phyloP scores from a whole-genome alignment of 2,329 filamentous ascomycete species.

The Trichophyton schoenleinii region DNA sequence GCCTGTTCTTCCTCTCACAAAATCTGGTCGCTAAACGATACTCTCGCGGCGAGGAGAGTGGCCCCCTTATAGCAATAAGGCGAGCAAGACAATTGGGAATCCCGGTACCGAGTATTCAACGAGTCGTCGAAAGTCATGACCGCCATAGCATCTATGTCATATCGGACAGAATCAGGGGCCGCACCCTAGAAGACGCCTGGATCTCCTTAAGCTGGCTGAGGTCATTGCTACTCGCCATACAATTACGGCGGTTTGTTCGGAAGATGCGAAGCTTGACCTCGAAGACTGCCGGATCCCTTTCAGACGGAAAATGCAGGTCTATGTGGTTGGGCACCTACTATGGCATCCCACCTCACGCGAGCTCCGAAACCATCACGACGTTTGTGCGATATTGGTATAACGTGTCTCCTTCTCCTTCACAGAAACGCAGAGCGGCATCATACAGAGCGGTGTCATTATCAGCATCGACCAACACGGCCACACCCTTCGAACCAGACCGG shows the following conservation, averaged over 20 bases:
- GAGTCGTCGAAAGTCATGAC: conserved; percentile 10
- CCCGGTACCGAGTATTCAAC: conserved; percentile 11
- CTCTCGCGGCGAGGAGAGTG: conserved; percentile 9
- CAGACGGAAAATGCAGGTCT: conserved; percentile 9
- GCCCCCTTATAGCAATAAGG: conserved; percentile 12
- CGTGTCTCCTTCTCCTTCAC: conserved; percentile 8
- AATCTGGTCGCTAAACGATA: conserved; percentile 8
- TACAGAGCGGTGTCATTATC: background rate
- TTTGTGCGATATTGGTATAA: conserved; percentile 17
- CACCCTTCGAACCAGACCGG: conserved; percentile 12
- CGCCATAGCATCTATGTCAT: conserved; percentile 11
- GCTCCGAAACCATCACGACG: conserved; percentile 10
- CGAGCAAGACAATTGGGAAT: conserved; percentile 16
- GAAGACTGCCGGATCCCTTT: conserved; percentile 15
- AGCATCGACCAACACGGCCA: background rate
- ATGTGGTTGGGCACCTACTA: conserved; percentile 18
- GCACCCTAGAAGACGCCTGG: conserved; percentile 14
- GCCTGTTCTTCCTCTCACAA: conserved; percentile 7
- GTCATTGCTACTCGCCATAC: conserved; percentile 14
- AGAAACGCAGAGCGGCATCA: background rate
- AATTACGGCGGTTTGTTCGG: conserved; percentile 15
- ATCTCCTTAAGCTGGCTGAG: conserved; percentile 14
- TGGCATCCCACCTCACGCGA: conserved; percentile 13
- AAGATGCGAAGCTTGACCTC: conserved; percentile 15
- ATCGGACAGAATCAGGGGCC: conserved; percentile 16